A percentile compares a stretch with the other conserved stretches of the same genome.
Conservation (phyloP, 2,329 filamentous ascomycete genomes). For the Sporothrix luriei region DNA sequence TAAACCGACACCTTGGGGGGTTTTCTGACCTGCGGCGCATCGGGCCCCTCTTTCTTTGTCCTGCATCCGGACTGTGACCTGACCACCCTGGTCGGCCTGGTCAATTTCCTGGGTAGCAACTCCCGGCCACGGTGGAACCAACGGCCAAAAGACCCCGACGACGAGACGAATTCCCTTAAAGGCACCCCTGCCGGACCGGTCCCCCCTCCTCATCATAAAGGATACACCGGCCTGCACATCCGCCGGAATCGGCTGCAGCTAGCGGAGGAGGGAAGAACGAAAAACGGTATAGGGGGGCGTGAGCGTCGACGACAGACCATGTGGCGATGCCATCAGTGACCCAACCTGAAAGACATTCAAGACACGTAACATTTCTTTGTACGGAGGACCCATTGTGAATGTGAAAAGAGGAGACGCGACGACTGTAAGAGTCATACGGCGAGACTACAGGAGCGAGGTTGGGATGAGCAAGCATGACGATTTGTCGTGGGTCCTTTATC, state of each 20-base stretch:
- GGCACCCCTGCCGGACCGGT: background rate
- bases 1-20: background rate
- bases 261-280: background rate
- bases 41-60: background rate
- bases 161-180: background rate
- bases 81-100: background rate
- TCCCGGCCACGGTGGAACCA: background rate
- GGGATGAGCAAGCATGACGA: background rate
- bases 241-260: slow-evolving; percentile 18
- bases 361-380: background rate
- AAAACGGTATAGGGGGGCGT: background rate
- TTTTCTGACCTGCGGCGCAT: background rate
- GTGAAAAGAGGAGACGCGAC: background rate
- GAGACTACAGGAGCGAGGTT: background rate
- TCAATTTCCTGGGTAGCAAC: background rate
- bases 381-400: background rate
- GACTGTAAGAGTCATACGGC: slow-evolving; percentile 16
- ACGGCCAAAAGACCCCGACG: background rate
- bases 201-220: background rate
- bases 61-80: background rate
- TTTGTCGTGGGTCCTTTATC: background rate
- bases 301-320: background rate
- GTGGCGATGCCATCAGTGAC: background rate
- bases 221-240: slow-evolving; percentile 5
- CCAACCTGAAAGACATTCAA: slow-evolving; percentile 3